Evolutionary conservation across 2,329 filamentous ascomycete species (phyloP), one percentile per base, ranked within the genome.

Genomic region (Metarhizium brunneum): DNA sequence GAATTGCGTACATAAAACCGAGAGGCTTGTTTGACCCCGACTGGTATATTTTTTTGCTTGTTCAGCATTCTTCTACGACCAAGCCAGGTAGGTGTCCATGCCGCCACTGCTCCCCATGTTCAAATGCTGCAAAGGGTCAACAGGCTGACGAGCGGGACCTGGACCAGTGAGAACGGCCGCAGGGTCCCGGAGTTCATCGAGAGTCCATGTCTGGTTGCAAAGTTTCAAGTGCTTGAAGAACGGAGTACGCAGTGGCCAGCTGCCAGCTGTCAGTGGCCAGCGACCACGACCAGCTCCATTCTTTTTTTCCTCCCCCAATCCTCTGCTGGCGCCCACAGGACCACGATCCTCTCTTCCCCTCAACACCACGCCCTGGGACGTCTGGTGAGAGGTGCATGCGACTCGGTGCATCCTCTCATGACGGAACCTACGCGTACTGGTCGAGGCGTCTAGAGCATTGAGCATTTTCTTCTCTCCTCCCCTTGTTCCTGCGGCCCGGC

Each of bases 381-480:
- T 57, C 57, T 55, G 56, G 56, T 56, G 56, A 52, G 58, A 59
- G 60, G 53, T 59, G 59, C 59, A 60, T 60, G 60, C 58, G 54
- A 57, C 57, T 51, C 16, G 50, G 56, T 59, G 59, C 57, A 55
- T 57, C 58, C 59, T 61, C 60, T 56, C 56, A 63, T 62, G 63
- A 63, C 63, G 55, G 63, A 59, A 63, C 63, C 61, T 64, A 69
- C 67, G 68, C 63, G 59, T 67, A 61, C 63, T 65, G 63, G 63
- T 62, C 64, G 59, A 64, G 65, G 63, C 61, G 63, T 65, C 58
- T 66, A 70, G 63, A 65, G 59, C 52, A 32, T 36, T 43, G 6
- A 11, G 6, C 10, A 7, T 35, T 32, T 43, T 38, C 48, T 40
- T 18, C 38, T 18, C 47, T 40, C 35, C 29, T 38, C 25, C 53